Evolutionary conservation across 345 rosid genomes (phyloP), one percentile per base, ranked within the genome.

Genomic region (Bretschneidera sinensis): DNA sequence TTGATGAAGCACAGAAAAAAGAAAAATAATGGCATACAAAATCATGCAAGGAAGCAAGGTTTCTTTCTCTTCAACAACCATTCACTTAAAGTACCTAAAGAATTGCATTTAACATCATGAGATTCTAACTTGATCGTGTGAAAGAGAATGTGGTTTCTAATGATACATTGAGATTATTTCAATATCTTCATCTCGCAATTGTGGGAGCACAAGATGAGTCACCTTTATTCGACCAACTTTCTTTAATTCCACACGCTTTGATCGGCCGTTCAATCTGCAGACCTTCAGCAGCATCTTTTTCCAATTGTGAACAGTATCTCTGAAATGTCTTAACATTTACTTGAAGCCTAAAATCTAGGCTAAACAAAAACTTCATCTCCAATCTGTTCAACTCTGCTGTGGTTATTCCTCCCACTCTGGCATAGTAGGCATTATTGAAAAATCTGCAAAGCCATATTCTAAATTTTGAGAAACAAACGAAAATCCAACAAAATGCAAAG

Each of bases 341-440:
- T 47, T 82, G 87, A 56, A 92, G 89, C 71, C 86, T 80, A 79
- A 92, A 92, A 78, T 89, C 89, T 63, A 92, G 73, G 35, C 77
- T 68, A 69, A 92, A 87, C 74, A 92, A 76, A 57, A 92, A 66
- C 63, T 83, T 80, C 91, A 87, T 75, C 80, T 92, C 98, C 88
- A 92, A 66, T 66, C 74, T 72, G 77, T 92, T 92, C 53, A 92
- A 65, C 77, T 92, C 94, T 23, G 72, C 68, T 0, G 96, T 92
- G 80, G 80, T 85, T 63, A 89, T 76, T 59, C 98, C 98, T 39
- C 98, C 97, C 4, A 92, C 97, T 76, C 77, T 87, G 8, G 98
- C 98, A 21, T 87, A 92, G 79, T 80, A 85, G 4, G 97, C 94
- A 61, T 92, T 92, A 69, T 87, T 89, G 70, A 77, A 92, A 83